Conservation (phyloP, 208 protist species). For the Angomonas ambiguus region DNA sequence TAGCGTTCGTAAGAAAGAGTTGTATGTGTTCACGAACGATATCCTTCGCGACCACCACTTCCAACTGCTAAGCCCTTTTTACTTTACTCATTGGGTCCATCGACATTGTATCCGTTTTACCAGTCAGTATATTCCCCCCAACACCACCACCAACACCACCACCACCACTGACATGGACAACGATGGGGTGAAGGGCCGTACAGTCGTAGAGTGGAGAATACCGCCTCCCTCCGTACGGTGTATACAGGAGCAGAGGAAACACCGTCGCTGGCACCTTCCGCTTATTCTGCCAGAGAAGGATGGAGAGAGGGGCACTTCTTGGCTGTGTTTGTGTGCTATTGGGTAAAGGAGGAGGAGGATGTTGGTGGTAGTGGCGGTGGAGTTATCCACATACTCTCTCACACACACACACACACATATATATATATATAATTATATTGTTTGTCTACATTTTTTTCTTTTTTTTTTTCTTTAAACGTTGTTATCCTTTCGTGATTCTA, state of each 20-base stretch:
- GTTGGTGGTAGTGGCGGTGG: no score
- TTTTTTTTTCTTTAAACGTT: background rate
- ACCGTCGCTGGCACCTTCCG: no score
- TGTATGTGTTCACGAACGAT: conserved; percentile 71
- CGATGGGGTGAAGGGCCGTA: background rate
- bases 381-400: no score
- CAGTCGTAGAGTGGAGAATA: background rate
- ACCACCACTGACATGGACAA: no score
- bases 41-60: conserved; percentile 87
- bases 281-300: no score
- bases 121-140: background rate
- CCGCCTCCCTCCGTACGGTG: background rate
- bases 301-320: no score
- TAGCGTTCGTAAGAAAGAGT: conserved; percentile 2
- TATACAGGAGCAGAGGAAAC: background rate
- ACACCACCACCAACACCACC: no score
- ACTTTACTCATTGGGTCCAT: conserved; percentile 78
- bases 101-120: conserved; percentile 45
- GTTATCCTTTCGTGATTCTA: background rate
- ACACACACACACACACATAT: no score
- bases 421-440: background rate
- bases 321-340: no score
- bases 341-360: no score
- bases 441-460: background rate
- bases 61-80: conserved; percentile 59